These are phyloP conservation scores for Astragalus membranaceus DNA, from an alignment of 306 rosid species.

Conservation along the genomic window DNA sequence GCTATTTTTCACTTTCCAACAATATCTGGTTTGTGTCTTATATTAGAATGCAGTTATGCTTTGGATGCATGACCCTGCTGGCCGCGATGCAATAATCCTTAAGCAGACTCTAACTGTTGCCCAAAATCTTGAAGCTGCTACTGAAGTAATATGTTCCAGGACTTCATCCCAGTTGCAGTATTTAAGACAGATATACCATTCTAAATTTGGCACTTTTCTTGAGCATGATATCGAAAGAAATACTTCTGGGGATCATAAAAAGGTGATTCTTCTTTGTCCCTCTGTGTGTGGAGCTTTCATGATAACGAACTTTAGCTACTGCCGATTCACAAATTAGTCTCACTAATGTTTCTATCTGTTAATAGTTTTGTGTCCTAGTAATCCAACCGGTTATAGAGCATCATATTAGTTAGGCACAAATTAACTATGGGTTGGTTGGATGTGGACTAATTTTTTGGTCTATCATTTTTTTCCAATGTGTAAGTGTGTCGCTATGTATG, in stretches of 20 bases:
- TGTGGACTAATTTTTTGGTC: neutral
- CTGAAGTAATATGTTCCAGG: conserved; percentile 78
- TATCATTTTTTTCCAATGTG: neutral
- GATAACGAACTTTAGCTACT: neutral
- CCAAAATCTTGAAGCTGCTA: conserved; percentile 46
- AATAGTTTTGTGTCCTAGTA: neutral
- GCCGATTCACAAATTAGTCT: neutral
- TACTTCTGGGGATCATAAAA: conserved; percentile 60
- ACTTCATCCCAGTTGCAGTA: conserved; percentile 66
- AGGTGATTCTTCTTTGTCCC: conserved; percentile 30
- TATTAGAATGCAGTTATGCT: conserved; percentile 58
- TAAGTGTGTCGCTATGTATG: neutral
- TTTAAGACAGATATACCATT: conserved; percentile 53
- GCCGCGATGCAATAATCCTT: conserved; percentile 57
- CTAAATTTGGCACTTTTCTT: conserved; percentile 36
- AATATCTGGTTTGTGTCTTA: neutral
- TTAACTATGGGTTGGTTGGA: neutral
- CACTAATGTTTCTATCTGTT: neutral
- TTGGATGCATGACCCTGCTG: conserved; percentile 78
- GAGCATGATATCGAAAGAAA: conserved; percentile 49
- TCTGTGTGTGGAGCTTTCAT: neutral
- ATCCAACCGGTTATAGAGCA: neutral
- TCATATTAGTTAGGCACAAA: neutral
- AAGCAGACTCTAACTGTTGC: conserved; percentile 26
- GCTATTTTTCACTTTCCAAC: neutral